Percentiles rank a stretch among this genome's conserved stretches.
Evolutionary conservation across 495 filamentous ascomycete genomes (phyloP).

Genomic region (Aspergillus funiculosus): DNA sequence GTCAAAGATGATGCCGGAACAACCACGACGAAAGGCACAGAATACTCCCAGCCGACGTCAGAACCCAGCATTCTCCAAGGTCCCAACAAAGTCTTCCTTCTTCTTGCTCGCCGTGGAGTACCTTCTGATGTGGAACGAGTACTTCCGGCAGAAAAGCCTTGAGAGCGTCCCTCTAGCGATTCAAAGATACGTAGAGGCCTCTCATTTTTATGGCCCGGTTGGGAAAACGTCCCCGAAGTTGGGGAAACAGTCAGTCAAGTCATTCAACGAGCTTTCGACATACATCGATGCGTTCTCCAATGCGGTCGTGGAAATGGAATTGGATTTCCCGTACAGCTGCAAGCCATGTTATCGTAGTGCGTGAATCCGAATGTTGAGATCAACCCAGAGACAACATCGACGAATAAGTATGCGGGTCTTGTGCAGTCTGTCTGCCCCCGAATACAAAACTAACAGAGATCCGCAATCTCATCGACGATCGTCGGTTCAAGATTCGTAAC

Average conservation of each 20-base stretch:
- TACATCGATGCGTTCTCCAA: conserved; percentile 7
- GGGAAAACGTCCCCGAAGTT: conserved; percentile 14
- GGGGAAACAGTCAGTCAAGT: neutral
- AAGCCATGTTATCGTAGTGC: too few species aligned
- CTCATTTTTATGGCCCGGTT: conserved; percentile 27
- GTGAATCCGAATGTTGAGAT: neutral
- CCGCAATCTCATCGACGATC: conserved; percentile 24
- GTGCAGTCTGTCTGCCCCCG: conserved; percentile 24
- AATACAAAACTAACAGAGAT: conserved; percentile 18
- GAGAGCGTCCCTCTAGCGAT: conserved; percentile 30
- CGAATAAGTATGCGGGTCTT: too few species aligned
- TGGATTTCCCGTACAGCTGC: conserved; percentile 21
- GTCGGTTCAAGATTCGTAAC: conserved; percentile 33
- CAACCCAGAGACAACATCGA: too few species aligned
- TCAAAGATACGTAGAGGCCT: conserved; percentile 31
- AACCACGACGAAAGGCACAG: too few species aligned
- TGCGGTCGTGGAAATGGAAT: conserved; percentile 20
- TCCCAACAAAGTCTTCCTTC: too few species aligned
- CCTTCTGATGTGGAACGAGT: too few species aligned
- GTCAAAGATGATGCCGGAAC: too few species aligned
- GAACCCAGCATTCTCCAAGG: too few species aligned
- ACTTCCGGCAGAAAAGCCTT: conserved; percentile 31
- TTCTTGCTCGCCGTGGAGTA: too few species aligned
- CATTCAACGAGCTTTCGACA: neutral
- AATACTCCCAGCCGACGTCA: too few species aligned